Base-by-base conservation (phyloP, 495 filamentous ascomycete genomes). In the Cenococcum geophilum region DNA sequence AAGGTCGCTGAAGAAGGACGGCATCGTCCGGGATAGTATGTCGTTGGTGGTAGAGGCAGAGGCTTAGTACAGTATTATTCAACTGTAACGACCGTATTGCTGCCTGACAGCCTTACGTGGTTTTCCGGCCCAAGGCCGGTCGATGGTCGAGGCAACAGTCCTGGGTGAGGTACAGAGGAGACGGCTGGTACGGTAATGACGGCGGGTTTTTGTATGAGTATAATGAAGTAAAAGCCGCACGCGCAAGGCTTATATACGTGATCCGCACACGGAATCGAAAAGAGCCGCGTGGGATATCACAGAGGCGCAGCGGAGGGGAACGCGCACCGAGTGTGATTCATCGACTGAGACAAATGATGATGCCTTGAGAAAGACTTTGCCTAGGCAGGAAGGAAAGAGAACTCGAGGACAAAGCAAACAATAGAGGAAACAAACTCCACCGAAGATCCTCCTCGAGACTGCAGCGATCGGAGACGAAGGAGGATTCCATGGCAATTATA, bases 61-160 rank as follows among this genome's bases (percentile, higher is more conserved):
- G 63, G 63, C 22, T 49, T 60, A 50, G 51, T 52, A 54, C 63
- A 59, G n/a, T 45, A 54, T 14, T 32, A 32, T 50, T 68, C 60
- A 43, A 66, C 54, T 52, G 59, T 61, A 48, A 70, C 49, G 61
- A 68, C 58, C 36, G 55, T 70, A 27, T 67, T 50, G 57, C 48
- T 61, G 49, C 53, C 55, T 62, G 48, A 62, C 25, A 60, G 35
- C 25, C 25, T 34, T n/a, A 21, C 42, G 61, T 36, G 57, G 21
- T 43, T 62, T 35, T 67, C 69, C 69, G 69, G 69, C 69, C 40
- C 69, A 42, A n/a, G 67, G 69, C 67, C 67, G 69, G 68, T 65
- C 62, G 63, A 71, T 66, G 51, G 40, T 22, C 8, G 36, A 52
- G 61, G 52, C 40, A 56, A 55, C 55, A 67, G 57, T 35, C 35